Conservation (phyloP, 352 stramenopile genomes). For the Phytophthora pseudosyringae region DNA sequence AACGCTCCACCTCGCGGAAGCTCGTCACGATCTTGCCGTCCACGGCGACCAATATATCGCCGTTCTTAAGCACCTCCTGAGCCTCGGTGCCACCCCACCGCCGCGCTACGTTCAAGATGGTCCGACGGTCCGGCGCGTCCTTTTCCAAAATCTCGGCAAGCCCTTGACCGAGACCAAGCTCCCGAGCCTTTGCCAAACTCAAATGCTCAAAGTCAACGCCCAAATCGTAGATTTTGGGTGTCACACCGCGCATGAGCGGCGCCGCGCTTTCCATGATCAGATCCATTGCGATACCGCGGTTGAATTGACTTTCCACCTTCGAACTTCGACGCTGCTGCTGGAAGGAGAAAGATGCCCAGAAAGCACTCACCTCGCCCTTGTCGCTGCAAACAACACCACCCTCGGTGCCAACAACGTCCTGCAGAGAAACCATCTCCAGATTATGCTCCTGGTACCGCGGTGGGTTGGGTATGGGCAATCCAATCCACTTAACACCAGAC, state of each 20-base stretch:
- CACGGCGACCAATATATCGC: conserved; percentile 88
- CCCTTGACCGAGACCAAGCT: conserved; percentile 84
- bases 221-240: conserved; percentile 80
- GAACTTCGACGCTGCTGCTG: conserved; percentile 76
- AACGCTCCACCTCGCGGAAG: conserved; percentile 87
- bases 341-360: conserved; percentile 90
- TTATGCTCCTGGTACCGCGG: conserved; percentile 90
- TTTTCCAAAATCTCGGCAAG: conserved; percentile 81
- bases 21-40: conserved; percentile 85
- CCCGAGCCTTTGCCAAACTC: conserved; percentile 88
- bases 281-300: conserved; percentile 85
- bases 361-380: conserved; percentile 75
- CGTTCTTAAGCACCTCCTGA: conserved; percentile 73
- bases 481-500: conserved; percentile 88
- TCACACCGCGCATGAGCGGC: conserved; percentile 70
- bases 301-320: conserved; percentile 90
- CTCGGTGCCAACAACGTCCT: conserved; percentile 85
- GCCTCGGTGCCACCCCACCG: conserved; percentile 81
- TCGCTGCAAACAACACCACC: conserved; percentile 81
- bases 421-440: conserved; percentile 85
- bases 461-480: conserved; percentile 78
- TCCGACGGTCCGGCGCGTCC: conserved; percentile 68
- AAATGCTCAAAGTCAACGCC: conserved; percentile 90
- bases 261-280: conserved; percentile 89
- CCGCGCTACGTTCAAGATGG: conserved; percentile 82